Percentiles rank a stretch among this genome's conserved stretches.
Conservation (phyloP, 495 filamentous ascomycete genomes). For the Usnea hakonensis region DNA sequence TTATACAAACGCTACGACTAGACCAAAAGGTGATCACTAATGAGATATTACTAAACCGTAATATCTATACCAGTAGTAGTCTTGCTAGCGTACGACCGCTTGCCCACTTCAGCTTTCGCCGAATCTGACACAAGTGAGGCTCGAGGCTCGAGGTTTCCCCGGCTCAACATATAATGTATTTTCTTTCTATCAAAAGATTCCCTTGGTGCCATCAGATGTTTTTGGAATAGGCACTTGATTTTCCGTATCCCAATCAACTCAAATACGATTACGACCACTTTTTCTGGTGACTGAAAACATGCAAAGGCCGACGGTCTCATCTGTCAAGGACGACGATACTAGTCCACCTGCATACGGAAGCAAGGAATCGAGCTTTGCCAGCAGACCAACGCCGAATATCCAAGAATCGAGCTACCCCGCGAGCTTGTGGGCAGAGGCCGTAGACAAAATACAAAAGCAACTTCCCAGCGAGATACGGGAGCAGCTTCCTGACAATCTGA, state of each 20-base stretch:
- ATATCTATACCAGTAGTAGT: no score
- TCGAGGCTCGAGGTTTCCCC: no score
- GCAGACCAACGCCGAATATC: not conserved
- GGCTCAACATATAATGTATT: no score
- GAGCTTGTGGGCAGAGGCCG: constrained; percentile 5
- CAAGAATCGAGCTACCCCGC: not conserved
- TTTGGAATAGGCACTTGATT: not conserved
- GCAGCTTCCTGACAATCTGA: not conserved
- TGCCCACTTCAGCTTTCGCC: no score
- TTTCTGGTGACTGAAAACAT: not conserved
- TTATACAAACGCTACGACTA: no score
- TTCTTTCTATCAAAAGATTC: no score
- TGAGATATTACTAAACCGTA: no score
- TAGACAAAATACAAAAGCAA: not conserved
- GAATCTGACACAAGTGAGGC: no score
- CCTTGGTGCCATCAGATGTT: no score
- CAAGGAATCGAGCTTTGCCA: not conserved
- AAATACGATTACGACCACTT: no score
- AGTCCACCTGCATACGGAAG: constrained; percentile 6
- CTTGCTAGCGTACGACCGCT: no score
- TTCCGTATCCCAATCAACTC: not conserved
- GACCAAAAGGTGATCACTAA: no score
- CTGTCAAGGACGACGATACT: not conserved
- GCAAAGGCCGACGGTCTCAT: not conserved
- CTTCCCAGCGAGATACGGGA: not conserved